Conservation (phyloP, 2,329 filamentous ascomycete genomes). For the Fusarium fujikuroi region DNA sequence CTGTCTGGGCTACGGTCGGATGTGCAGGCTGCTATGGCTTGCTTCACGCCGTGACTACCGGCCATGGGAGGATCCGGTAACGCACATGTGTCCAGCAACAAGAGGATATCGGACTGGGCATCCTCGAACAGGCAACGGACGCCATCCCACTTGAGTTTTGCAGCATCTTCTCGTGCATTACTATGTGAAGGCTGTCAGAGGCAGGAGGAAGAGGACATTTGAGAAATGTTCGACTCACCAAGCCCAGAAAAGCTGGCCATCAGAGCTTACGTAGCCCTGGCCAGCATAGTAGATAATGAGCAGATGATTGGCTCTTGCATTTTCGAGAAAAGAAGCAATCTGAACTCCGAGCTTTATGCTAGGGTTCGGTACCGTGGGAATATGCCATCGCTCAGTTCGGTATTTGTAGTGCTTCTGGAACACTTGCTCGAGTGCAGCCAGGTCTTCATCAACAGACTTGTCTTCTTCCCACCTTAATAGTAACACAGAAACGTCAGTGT, state of each 20-base stretch:
- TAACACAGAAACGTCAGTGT: conserved; percentile 69
- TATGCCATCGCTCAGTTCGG: conserved; percentile 68
- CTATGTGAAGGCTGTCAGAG: conserved; percentile 57
- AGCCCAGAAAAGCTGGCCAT: conserved; percentile 73
- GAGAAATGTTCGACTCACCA: conserved; percentile 61
- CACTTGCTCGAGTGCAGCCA: conserved; percentile 65
- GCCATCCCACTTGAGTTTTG: conserved; percentile 72
- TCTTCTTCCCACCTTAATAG: conserved; percentile 73
- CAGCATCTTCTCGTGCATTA: conserved; percentile 66
- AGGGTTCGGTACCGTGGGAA: conserved; percentile 68
- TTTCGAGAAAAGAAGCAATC: conserved; percentile 69
- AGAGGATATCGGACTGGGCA: conserved; percentile 69
- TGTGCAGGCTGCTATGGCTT: conserved; percentile 69
- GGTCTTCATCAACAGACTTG: conserved; percentile 61
- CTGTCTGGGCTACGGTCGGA: conserved; percentile 61
- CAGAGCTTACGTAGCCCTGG: conserved; percentile 66
- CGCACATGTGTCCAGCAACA: conserved; percentile 71
- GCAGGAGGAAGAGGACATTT: conserved; percentile 23
- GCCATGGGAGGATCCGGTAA: conserved; percentile 61
- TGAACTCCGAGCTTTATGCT: conserved; percentile 70
- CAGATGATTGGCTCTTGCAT: conserved; percentile 67
- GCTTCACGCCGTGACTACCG: conserved; percentile 67
- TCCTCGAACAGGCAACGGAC: conserved; percentile 71
- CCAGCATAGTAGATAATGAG: conserved; percentile 74
- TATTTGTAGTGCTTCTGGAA: conserved; percentile 71